These are phyloP conservation scores for Leucaena leucocephala DNA, from an alignment of 306 rosid genomes.

Conservation along the genomic window DNA sequence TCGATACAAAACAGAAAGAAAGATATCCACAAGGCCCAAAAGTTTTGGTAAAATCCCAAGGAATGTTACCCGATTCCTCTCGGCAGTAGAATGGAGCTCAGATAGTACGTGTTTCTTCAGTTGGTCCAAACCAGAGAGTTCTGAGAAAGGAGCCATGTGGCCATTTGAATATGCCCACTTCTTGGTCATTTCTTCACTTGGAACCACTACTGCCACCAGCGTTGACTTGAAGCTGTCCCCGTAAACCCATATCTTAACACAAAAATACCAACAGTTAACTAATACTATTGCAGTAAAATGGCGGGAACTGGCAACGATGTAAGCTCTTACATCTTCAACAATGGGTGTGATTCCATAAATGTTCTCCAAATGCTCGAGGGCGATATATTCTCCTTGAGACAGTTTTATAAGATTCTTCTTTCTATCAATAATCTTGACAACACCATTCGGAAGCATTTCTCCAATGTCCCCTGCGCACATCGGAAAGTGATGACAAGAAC, in stretches of 20 bases:
- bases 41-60: background rate
- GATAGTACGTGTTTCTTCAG: slow-evolving; percentile 60
- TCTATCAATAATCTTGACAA: slow-evolving; percentile 75
- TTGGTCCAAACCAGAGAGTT: slow-evolving; percentile 72
- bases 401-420: slow-evolving; percentile 91
- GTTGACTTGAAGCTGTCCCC: slow-evolving; percentile 82
- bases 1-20: background rate
- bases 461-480: slow-evolving; percentile 81
- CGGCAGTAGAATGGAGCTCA: slow-evolving; percentile 70
- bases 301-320: background rate
- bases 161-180: slow-evolving; percentile 86
- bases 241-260: slow-evolving; percentile 76
- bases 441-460: slow-evolving; percentile 80
- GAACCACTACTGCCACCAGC: slow-evolving; percentile 75
- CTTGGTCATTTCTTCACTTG: slow-evolving; percentile 65
- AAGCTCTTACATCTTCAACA: slow-evolving; percentile 74
- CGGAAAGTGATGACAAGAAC: background rate
- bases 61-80: slow-evolving; percentile 74
- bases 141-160: slow-evolving; percentile 56
- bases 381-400: slow-evolving; percentile 92
- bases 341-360: slow-evolving; percentile 66
- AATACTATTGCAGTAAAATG: background rate
- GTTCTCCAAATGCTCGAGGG: slow-evolving; percentile 88
- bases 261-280: background rate
- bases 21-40: background rate